Conservation (phyloP, 352 stramenopile genomes). For the Blastocystis sp. region DNA sequence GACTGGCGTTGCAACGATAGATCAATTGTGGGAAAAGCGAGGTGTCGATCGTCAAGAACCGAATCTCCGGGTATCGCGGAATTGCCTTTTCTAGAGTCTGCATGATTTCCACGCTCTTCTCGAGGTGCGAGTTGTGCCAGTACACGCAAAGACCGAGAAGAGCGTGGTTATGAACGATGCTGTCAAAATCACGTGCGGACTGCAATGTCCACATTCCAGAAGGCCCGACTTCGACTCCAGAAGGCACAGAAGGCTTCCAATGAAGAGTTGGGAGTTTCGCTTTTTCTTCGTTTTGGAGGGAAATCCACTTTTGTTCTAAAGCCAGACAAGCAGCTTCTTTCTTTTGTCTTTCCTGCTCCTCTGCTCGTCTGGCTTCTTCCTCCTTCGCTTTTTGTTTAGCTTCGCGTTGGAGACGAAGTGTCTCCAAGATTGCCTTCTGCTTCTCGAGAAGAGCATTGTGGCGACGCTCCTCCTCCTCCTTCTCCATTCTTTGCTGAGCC, state of each 20-base stretch:
- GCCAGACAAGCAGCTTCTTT: background rate
- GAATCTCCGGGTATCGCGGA: background rate
- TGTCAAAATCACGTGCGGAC: background rate
- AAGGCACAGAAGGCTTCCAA: background rate
- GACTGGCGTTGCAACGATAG: background rate
- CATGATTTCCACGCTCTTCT: background rate
- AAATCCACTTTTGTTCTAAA: background rate
- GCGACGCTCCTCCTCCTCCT: background rate
- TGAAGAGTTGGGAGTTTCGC: background rate
- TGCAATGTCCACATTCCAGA: background rate
- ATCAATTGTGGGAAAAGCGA: slow-evolving; percentile 5
- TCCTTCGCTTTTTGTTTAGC: background rate
- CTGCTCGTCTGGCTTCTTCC: background rate
- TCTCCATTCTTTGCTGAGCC: background rate
- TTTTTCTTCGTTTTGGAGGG: background rate
- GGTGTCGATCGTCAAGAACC: background rate
- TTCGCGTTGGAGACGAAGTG: background rate
- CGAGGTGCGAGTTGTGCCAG: background rate
- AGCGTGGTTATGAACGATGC: background rate
- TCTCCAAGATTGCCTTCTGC: slow-evolving; percentile 5
- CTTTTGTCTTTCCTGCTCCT: background rate
- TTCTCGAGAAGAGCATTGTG: background rate
- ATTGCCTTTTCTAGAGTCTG: background rate
- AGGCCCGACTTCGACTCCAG: background rate
- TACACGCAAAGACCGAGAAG: background rate